Evolutionary conservation across 1,284 basidiomycete genomes (phyloP), one percentile per base, ranked within the genome.

Genomic region (Somion occarium): DNA sequence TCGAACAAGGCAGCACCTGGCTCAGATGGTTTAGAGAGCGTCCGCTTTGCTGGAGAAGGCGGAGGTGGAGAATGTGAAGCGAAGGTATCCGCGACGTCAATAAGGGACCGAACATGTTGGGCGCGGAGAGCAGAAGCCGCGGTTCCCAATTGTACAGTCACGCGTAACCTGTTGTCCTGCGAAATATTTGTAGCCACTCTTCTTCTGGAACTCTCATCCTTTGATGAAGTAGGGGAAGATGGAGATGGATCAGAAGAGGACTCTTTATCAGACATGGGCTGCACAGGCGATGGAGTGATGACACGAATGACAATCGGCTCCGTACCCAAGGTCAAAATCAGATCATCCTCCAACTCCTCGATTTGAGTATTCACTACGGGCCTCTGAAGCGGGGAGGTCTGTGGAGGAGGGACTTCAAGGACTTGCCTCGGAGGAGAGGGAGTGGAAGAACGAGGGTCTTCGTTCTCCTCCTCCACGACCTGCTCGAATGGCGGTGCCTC

Each of bases 231-330:
- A 1, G 20, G 9, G 20, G 50, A 30, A 5, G 48, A 19, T 27
- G 46, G 23, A 2, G 44, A 30, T n/a, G 44, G 44, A 11, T 9
- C 20, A 15, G 45, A n/a, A 20, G 39, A 19, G 38, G 38, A 27
- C n/a, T n/a, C n/a, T n/a, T n/a, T n/a, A n/a, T n/a, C n/a, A n/a
- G n/a, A n/a, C n/a, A n/a, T n/a, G 7, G 46, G 38, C 19, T 45
- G 47, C 20, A 44, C 46, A 20, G 57, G 51, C 9, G 59, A 59
- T 44, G 78, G 75, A 1, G 79, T 85, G n/a, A 69, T 70, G 15
- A 87, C 60, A 48, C 71, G 72, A 46, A 88, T 56, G 3, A 75
- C 60, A 44, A 88, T 71, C 13, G 87, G 78, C 20, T 80, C 75
- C 30, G 73, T 62, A 24, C 79, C 79, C 46, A 88, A 72, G 1